Evolutionary conservation across 257 asterid genomes (phyloP).

Genomic region (Solanum habrochaites): DNA sequence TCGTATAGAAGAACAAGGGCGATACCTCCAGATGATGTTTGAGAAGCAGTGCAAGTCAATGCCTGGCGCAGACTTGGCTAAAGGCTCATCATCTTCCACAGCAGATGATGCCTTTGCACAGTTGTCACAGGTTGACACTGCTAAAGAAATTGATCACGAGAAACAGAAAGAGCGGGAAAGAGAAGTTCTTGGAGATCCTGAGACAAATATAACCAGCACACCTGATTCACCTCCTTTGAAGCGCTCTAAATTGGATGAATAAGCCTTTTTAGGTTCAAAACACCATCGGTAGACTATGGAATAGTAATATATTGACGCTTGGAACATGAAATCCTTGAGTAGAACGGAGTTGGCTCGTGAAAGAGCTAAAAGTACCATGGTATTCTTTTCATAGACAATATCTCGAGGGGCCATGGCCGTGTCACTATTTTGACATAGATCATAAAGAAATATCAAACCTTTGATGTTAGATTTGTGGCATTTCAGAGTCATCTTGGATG

Average conservation of each 20-base stretch:
- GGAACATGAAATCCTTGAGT: background rate
- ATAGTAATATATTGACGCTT: background rate
- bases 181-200: conserved; percentile 13
- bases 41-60: conserved; percentile 72
- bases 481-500: background rate
- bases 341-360: background rate
- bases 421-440: background rate
- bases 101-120: conserved; percentile 28
- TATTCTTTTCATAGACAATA: background rate
- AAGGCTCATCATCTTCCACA: conserved; percentile 42
- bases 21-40: conserved; percentile 76
- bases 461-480: background rate
- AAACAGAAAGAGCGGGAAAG: conserved; percentile 21
- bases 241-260: conserved; percentile 45
- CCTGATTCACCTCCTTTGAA: conserved; percentile 42
- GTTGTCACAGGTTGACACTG: conserved; percentile 5
- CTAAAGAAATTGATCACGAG: conserved; percentile 11
- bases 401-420: background rate
- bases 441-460: background rate
- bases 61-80: conserved; percentile 29
- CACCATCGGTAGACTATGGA: background rate
- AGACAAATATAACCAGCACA: conserved; percentile 8
- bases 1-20: conserved; percentile 88
- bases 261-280: conserved; percentile 2
- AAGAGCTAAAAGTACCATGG: background rate